phyloP scores from a whole-genome alignment of 805 yeast species.

The Metschnikowia orientalis region DNA sequence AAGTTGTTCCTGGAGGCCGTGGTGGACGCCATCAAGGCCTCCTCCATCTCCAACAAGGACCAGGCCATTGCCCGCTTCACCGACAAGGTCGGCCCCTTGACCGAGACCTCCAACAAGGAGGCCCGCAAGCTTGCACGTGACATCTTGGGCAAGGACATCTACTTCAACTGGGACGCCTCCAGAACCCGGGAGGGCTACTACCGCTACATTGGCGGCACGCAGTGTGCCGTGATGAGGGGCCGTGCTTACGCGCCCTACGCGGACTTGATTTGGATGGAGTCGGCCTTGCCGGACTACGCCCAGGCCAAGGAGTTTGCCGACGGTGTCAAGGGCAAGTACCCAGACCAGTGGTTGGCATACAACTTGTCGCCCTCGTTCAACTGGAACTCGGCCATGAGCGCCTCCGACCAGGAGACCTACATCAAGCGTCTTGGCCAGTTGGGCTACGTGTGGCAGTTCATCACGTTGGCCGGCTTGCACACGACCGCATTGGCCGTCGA shows the following conservation, averaged over 20 bases:
- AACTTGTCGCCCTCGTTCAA: constrained; percentile 96
- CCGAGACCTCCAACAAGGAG: constrained; percentile 71
- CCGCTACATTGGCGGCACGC: constrained; percentile 93
- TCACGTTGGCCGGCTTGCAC: constrained; percentile 94
- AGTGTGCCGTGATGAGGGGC: constrained; percentile 96
- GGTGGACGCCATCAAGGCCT: constrained; percentile 67
- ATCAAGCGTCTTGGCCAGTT: constrained; percentile 79
- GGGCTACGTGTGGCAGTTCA: constrained; percentile 97
- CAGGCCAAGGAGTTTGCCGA: constrained; percentile 95
- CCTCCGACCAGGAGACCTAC: constrained; percentile 84
- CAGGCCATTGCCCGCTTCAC: constrained; percentile 62
- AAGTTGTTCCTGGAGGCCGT: constrained; percentile 91
- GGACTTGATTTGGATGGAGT: constrained; percentile 97
- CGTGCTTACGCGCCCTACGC: constrained; percentile 93
- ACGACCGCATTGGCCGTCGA: constrained; percentile 91
- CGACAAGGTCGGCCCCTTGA: constrained; percentile 65
- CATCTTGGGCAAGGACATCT: constrained; percentile 74
- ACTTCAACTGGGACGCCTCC: constrained; percentile 92
- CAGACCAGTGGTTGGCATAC: constrained; percentile 94
- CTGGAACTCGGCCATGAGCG: constrained; percentile 93
- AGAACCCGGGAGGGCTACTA: constrained; percentile 96
- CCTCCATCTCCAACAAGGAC: constrained; percentile 56
- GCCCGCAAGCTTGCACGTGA: constrained; percentile 73
- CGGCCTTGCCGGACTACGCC: constrained; percentile 85
- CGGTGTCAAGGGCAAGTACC: constrained; percentile 77